Conservation (phyloP, 2,329 filamentous ascomycete species). For the Fusarium subtropicale region DNA sequence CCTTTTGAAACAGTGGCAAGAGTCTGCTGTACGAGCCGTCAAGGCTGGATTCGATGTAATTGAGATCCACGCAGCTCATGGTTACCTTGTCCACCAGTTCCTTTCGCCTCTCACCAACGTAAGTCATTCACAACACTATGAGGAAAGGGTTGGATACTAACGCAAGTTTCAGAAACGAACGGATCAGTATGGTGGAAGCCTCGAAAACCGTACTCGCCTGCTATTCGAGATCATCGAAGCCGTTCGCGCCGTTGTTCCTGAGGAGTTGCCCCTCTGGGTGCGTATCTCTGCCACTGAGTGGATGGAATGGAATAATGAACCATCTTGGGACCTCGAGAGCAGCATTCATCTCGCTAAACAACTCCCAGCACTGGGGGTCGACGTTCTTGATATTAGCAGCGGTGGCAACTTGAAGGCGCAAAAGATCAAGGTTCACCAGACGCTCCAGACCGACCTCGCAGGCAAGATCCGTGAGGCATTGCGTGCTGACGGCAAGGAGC, state of each 20-base stretch:
- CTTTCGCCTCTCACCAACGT: constrained; percentile 69
- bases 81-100: constrained; percentile 76
- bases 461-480: constrained; percentile 76
- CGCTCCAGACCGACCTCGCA: constrained; percentile 81
- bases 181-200: constrained; percentile 73
- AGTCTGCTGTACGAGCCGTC: constrained; percentile 69
- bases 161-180: constrained; percentile 61
- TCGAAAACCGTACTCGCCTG: constrained; percentile 74
- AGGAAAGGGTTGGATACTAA: constrained; percentile 11
- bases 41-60: constrained; percentile 80
- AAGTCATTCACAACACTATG: constrained; percentile 25
- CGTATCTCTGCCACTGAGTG: constrained; percentile 73
- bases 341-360: constrained; percentile 56
- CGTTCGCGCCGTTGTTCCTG: constrained; percentile 64
- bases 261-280: constrained; percentile 66
- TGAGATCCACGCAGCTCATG: constrained; percentile 74
- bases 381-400: constrained; percentile 84
- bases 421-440: constrained; percentile 69
- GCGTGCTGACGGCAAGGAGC: constrained; percentile 57
- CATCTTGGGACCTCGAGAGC: constrained; percentile 76
- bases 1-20: constrained; percentile 72
- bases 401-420: constrained; percentile 76
- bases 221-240: constrained; percentile 65
- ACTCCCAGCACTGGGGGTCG: constrained; percentile 79
- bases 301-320: constrained; percentile 62